Conservation (phyloP, 306 rosid species). For the Cotoneaster glaucophyllus region DNA sequence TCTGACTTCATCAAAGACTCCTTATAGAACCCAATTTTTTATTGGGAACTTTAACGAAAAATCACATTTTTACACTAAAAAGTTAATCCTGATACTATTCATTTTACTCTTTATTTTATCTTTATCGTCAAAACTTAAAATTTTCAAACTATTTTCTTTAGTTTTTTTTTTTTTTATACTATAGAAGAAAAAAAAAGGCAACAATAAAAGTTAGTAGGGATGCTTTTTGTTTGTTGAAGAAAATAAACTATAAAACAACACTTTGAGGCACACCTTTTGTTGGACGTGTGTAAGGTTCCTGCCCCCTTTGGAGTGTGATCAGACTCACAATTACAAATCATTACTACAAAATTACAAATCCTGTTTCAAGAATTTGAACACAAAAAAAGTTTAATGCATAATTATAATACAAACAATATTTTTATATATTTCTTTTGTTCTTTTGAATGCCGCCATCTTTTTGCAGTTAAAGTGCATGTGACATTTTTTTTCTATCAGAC, state of each 20-base stretch:
- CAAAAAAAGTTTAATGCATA: background rate
- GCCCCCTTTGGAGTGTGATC: background rate
- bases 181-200: background rate
- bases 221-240: background rate
- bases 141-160: too few species aligned
- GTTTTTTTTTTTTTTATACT: background rate
- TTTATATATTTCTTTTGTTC: background rate
- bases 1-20: background rate
- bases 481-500: background rate
- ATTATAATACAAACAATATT: background rate
- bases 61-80: too few species aligned
- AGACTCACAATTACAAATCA: conserved; percentile 11
- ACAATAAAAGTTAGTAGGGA: background rate
- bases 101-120: too few species aligned
- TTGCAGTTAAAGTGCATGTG: background rate
- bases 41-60: too few species aligned
- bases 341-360: conserved; percentile 2
- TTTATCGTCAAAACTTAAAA: too few species aligned
- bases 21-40: conserved; percentile 5
- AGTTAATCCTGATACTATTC: too few species aligned
- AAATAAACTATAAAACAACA: background rate
- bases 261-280: conserved; percentile 6
- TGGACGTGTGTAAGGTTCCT: background rate
- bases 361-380: background rate
- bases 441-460: conserved; percentile 13